These are phyloP conservation scores for Macadamia tetraphylla DNA, from an alignment of 164 flowering plant genomes.

Conservation along the genomic window DNA sequence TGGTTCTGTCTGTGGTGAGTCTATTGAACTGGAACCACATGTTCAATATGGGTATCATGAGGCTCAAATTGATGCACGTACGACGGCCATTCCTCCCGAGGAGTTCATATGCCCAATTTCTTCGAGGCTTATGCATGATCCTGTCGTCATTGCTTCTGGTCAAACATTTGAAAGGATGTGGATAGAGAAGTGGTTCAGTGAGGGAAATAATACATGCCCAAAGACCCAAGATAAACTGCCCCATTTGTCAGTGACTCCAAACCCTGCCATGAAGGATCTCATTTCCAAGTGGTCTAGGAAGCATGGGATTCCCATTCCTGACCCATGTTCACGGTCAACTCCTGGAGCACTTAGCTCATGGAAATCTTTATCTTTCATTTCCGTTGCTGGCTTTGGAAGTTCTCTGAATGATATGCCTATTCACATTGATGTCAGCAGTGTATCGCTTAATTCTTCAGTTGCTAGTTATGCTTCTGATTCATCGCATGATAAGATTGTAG, in stretches of 20 bases:
- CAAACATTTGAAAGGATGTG: slow-evolving; percentile 74
- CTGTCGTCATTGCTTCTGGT: slow-evolving; percentile 82
- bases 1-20: slow-evolving; percentile 1
- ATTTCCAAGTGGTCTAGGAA: slow-evolving; percentile 60
- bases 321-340: slow-evolving; percentile 20
- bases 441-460: slow-evolving; percentile 48
- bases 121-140: slow-evolving; percentile 65
- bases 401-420: slow-evolving; percentile 48
- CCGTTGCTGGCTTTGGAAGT: slow-evolving; percentile 37
- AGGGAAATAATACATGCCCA: slow-evolving; percentile 79
- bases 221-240: slow-evolving; percentile 43
- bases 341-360: slow-evolving; percentile 13
- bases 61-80: slow-evolving; percentile 16
- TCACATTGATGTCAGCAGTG: slow-evolving; percentile 41
- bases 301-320: slow-evolving; percentile 21
- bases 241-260: slow-evolving; percentile 46
- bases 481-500: slow-evolving; percentile 17
- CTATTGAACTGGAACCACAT: slow-evolving; percentile 18
- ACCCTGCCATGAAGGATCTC: slow-evolving; percentile 45
- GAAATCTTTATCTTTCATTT: slow-evolving; percentile 15
- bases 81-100: slow-evolving; percentile 38
- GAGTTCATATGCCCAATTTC: slow-evolving; percentile 76
- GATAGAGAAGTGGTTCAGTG: slow-evolving; percentile 81
- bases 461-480: slow-evolving; percentile 30
- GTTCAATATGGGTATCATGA: slow-evolving; percentile 6